Base-by-base conservation (phyloP, 2,329 filamentous ascomycete genomes). In the Lecanosticta acicola region DNA sequence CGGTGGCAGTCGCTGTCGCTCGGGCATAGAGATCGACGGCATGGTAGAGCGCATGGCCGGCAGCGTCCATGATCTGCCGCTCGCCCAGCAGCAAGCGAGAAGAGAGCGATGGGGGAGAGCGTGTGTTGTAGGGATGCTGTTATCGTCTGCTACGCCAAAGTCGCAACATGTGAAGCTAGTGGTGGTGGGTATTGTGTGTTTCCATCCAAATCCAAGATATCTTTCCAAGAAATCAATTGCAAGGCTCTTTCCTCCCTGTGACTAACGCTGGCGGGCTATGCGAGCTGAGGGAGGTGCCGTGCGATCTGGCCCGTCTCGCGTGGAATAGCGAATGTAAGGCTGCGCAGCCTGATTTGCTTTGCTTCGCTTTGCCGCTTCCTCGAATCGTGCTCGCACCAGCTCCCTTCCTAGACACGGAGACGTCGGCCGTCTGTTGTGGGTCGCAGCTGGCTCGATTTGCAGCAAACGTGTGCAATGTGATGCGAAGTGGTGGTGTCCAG, bases 11-110 rank as follows among this genome's bases (percentile, higher is more conserved):
- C 7, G 52, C 46, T 18, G 69, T 71, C 32, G 68, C 66, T 50
- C 76, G 72, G 19, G 68, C 68, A 51, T 72, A 64, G 35, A 79
- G 63, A 11, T 64, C 69, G 45, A 66, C 57, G 42, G 70, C 66
- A 46, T 70, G 63, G 52, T 64, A 59, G 49, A 70, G 56, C 41
- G 67, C 46, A 51, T 68, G 55, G 45, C 58, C 62, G 42, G 66
- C 56, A 41, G 66, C 52, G 54, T 74, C 70, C 73, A 76, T 77
- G 60, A 58, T 46, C 17, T 19, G 24, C 24, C 24, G 24, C 24
- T 11, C 7, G 5, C 24, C 11, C 24, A 29, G 24, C 24, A 29
- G 24, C 24, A 29, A 29, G 24, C 24, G 24, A 29, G 24, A 11
- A 29, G 24, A 5, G 24, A n/a, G n/a, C n/a, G 24, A 5, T 29